Conservation (phyloP, 768 basidiomycete species). For the Termitomyces sp. region DNA sequence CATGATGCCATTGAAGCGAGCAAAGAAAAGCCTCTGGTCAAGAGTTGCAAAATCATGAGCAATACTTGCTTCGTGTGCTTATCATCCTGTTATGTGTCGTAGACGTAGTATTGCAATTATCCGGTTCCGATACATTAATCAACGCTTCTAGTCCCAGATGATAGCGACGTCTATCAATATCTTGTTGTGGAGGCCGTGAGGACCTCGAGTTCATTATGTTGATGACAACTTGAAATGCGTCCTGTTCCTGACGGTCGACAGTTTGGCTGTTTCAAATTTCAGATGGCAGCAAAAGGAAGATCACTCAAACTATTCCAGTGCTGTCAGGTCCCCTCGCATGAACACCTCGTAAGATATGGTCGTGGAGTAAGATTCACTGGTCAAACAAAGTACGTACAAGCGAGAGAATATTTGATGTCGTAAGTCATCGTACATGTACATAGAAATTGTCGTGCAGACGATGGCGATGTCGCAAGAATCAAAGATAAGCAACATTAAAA, state of each 20-base stretch:
- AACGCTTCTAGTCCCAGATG: neutral
- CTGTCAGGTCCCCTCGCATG: neutral
- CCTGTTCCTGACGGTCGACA: neutral
- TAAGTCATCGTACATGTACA: neutral
- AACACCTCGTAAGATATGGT: neutral
- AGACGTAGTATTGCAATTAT: neutral
- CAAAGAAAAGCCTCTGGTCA: neutral
- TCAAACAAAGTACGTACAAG: neutral
- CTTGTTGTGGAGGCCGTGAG: no score
- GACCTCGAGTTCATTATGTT: neutral
- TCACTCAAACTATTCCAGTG: neutral
- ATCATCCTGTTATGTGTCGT: neutral
- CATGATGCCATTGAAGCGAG: neutral
- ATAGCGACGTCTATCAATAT: neutral
- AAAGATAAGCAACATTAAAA: neutral
- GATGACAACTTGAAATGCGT: neutral
- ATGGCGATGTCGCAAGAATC: neutral
- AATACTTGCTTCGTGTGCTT: neutral
- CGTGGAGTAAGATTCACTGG: neutral
- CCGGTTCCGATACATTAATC: neutral
- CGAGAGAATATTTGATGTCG: neutral
- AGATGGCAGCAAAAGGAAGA: neutral
- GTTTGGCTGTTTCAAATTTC: neutral
- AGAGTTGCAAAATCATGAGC: neutral
- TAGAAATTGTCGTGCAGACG: neutral